Conservation (phyloP, 176 grass and related monocot species). For the Zea luxurians region DNA sequence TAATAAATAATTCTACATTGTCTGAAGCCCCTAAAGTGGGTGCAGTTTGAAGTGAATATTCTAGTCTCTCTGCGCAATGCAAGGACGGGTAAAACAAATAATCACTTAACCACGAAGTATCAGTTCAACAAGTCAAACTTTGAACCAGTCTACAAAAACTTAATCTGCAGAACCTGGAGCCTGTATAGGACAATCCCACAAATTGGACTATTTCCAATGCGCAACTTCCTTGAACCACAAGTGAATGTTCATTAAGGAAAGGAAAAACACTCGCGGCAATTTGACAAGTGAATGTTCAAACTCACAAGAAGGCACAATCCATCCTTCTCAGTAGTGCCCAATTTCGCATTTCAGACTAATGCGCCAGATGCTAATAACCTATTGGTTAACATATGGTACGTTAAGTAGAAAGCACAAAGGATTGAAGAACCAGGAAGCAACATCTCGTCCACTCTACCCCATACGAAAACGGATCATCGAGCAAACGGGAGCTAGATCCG, state of each 20-base stretch:
- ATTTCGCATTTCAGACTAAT: constrained; percentile 21
- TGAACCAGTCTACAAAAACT: constrained; percentile 22
- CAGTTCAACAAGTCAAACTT: constrained; percentile 11
- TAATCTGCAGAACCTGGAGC: constrained; percentile 23
- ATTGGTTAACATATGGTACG: not conserved
- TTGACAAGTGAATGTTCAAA: constrained; percentile 18
- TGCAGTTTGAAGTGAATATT: constrained; percentile 3
- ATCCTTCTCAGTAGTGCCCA: not conserved
- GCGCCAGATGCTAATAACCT: not conserved
- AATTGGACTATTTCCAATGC: constrained; percentile 25
- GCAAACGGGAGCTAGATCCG: constrained; percentile 18
- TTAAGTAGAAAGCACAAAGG: not conserved
- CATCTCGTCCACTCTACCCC: not conserved
- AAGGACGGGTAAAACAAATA: constrained; percentile 15
- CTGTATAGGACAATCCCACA: not conserved
- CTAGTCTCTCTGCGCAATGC: not conserved
- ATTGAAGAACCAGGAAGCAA: not conserved
- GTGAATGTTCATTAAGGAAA: not conserved
- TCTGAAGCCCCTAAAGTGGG: not conserved
- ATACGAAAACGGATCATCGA: constrained; percentile 7
- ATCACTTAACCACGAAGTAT: constrained; percentile 11
- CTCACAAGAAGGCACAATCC: not conserved
- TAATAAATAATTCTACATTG: not conserved
- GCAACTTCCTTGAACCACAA: not conserved
- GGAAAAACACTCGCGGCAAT: not conserved